Evolutionary conservation across 129 eudicot species (phyloP).

Genomic region (Flaveria robusta): DNA sequence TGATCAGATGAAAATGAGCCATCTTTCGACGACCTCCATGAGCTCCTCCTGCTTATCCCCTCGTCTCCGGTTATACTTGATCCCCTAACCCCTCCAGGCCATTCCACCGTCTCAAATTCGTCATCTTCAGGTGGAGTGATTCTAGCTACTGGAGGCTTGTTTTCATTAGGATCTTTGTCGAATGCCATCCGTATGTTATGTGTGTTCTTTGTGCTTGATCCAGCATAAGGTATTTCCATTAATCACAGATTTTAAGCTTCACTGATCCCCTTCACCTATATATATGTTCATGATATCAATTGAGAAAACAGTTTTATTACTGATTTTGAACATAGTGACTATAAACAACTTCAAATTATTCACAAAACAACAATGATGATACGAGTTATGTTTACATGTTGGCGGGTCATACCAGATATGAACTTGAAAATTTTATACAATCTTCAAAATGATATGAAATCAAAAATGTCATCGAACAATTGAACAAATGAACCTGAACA

Average conservation of each 20-base stretch:
- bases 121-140: conserved; percentile 21
- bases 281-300: too few species aligned
- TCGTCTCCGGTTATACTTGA: conserved; percentile 34
- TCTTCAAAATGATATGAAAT: too few species aligned
- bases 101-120: conserved; percentile 41
- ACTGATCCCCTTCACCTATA: conserved; percentile 16
- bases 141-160: conserved; percentile 20
- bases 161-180: conserved; percentile 17
- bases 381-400: too few species aligned
- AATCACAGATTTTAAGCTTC: neutral
- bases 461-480: too few species aligned
- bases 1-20: conserved; percentile 10
- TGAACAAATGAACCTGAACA: too few species aligned
- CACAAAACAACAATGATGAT: too few species aligned
- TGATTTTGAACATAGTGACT: neutral
- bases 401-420: too few species aligned
- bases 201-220: conserved; percentile 25
- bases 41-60: conserved; percentile 39
- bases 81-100: conserved; percentile 42
- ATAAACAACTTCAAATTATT: too few species aligned
- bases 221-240: conserved; percentile 24
- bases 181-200: conserved; percentile 51
- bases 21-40: conserved; percentile 58
- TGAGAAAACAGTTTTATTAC: neutral
- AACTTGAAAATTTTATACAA: too few species aligned